Evolutionary conservation across 495 filamentous ascomycete species (phyloP), one percentile per base, ranked within the genome.

Genomic region (Aspergillus steynii): DNA sequence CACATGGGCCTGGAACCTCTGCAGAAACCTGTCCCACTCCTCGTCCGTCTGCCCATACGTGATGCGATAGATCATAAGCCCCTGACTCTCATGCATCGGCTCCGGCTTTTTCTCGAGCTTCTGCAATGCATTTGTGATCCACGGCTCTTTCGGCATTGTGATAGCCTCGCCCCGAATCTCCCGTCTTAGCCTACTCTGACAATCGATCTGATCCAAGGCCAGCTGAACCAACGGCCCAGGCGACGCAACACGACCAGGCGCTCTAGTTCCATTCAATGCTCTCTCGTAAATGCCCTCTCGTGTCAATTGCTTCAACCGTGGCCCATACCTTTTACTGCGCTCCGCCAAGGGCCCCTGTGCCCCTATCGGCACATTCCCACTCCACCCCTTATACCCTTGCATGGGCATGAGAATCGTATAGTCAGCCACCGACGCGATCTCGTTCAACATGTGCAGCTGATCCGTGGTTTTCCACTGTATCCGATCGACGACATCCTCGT

Each of bases 51-150:
- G 65, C 14, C 49, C 50, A 42, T 76, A 71, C 0, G 67, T 66
- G 6, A 74, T 50, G n/a, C 71, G 61, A 64, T 78, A 78, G n/a
- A 72, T 63, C 1, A 67, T 66, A 12, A 76, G 46, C 10, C 73
- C 72, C 31, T 51, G 62, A 42, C 37, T 42, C 10, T 56, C 20
- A 45, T 25, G 53, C 29, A 29, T 29, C 27, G 15, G 29, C 2
- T 15, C 37, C 10, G 32, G 53, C 27, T 61, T 26, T 3, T 59
- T 25, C 37, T 34, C 7, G 5, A 65, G 26, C n/a, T 20, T 10
- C 14, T 55, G 9, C 7, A 69, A 37, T 29, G 47, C 52, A 0
- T n/a, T 10, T 54, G 55, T 50, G 49, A 71, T 70, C 58, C 60
- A 68, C 26, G 64, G 54, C 56, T 69, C 61, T 8, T 49, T 45